Base-by-base conservation (phyloP, 768 basidiomycete genomes). In the Neoboletus magnificus region DNA sequence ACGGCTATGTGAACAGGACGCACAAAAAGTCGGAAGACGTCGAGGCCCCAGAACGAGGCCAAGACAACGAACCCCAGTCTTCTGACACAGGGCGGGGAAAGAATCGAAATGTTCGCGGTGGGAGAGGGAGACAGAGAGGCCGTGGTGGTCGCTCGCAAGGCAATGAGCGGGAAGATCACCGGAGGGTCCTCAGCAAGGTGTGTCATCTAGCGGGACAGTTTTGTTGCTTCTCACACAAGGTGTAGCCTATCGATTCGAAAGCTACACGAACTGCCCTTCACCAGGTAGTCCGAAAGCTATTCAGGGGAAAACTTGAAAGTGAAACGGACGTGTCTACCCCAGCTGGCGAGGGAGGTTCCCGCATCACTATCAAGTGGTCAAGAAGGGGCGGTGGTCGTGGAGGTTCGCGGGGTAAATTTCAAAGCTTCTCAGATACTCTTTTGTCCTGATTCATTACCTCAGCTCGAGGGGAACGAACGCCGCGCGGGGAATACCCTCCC, bases 101-200 rank as follows among this genome's bases (percentile, higher is more conserved):
- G 57, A 74, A 75, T 49, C 76, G 79, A 25, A 64, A 73, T 60
- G 67, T 70, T 56, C 68, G 76, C 36, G 71, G 76, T 29, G 72
- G 78, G 23, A 68, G 74, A 30, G 77, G 78, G 12, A 75, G 82
- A 18, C 81, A 82, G 41, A 71, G 76, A 35, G 65, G 73, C 10
- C 73, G 76, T 27, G 73, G 80, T 13, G 76, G 77, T 20, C 75
- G 78, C 8, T 56, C 54, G 20, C 73, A 74, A 41, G 65, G 71
- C 55, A 64, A 66, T n/a, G 74, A 68, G 39, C 73, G 78, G 60
- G 82, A 82, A 60, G 93, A 95, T 62, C 72, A 76, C 60, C 79
- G 92, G 60, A 89, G 82, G 67, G 88, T 96, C 37, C 52, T 90
- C 32, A 92, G 93, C 29, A 82, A 93, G 73, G 93, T 95, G 62